A percentile compares a stretch with the other conserved stretches of the same genome.
These are phyloP conservation scores for Calocera viscosa DNA, from an alignment of 768 basidiomycete genomes.

Conservation along the genomic window DNA sequence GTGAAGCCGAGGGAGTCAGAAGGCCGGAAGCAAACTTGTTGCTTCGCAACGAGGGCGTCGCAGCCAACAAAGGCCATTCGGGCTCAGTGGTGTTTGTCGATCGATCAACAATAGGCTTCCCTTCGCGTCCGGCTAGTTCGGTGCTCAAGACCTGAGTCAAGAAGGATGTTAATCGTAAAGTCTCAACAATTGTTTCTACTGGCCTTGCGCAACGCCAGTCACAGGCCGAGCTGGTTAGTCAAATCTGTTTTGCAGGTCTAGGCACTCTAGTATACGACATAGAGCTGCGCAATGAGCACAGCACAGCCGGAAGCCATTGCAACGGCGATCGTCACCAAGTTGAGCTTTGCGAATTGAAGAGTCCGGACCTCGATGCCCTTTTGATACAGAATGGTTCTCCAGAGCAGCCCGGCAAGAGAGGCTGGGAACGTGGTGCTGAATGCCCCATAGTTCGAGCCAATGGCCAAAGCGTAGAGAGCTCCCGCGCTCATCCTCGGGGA, in stretches of 20 bases:
- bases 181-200: not conserved
- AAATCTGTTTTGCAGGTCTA: not conserved
- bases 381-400: not conserved
- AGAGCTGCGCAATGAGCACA: slow-evolving; percentile 15
- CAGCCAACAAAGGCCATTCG: not conserved
- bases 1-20: not conserved
- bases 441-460: slow-evolving; percentile 83
- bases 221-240: too few relatives aligned
- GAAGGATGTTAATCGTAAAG: not conserved
- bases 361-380: not conserved
- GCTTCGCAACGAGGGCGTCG: not conserved
- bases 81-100: not conserved
- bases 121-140: not conserved
- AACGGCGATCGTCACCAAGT: slow-evolving; percentile 12
- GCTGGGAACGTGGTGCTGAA: slow-evolving; percentile 81
- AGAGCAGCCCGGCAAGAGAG: slow-evolving; percentile 35
- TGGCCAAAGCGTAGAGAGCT: slow-evolving; percentile 50
- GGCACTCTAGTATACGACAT: slow-evolving; percentile 5
- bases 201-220: not conserved
- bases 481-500: slow-evolving; percentile 36
- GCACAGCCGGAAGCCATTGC: slow-evolving; percentile 14
- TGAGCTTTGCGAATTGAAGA: slow-evolving; percentile 6
- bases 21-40: not conserved
- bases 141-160: not conserved
- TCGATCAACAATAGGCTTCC: not conserved